Evolutionary conservation across 2,329 filamentous ascomycete species (phyloP).

Genomic region (Paraphaeosphaeria sporulosa): DNA sequence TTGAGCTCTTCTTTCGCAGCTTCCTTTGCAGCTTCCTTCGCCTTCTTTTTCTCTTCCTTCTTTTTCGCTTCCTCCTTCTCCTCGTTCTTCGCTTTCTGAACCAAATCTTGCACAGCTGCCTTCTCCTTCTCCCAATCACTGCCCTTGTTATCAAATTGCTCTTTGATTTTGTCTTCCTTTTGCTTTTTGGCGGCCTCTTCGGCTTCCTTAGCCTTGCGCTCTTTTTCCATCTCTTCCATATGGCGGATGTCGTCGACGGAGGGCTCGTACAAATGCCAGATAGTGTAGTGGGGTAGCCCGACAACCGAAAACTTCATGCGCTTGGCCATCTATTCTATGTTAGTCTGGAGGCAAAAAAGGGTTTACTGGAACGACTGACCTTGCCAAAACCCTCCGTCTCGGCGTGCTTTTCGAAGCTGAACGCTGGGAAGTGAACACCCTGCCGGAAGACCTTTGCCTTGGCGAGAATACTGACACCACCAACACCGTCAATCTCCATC

Average conservation of each 20-base stretch:
- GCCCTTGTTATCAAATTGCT: slow-evolving; percentile 78
- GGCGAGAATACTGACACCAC: slow-evolving; percentile 94
- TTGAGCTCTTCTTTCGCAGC: slow-evolving; percentile 70
- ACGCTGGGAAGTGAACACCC: slow-evolving; percentile 96
- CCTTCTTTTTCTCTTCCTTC: slow-evolving; percentile 43
- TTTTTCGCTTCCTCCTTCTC: slow-evolving; percentile 50
- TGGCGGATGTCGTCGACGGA: slow-evolving; percentile 96
- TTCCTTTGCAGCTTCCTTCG: slow-evolving; percentile 74
- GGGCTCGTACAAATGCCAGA: slow-evolving; percentile 99
- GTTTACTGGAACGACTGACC: slow-evolving; percentile 61
- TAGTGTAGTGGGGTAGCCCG: slow-evolving; percentile 95
- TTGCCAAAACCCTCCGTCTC: slow-evolving; percentile 99
- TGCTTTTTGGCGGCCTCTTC: slow-evolving; percentile 80
- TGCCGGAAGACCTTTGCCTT: slow-evolving; percentile 95
- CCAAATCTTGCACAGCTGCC: slow-evolving; percentile 74
- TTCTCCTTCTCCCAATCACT: slow-evolving; percentile 92
- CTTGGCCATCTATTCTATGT: slow-evolving; percentile 82
- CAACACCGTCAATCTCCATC: slow-evolving; percentile 98
- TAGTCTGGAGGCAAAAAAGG: slow-evolving; percentile 24
- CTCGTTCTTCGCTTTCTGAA: slow-evolving; percentile 61
- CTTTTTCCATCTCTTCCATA: slow-evolving; percentile 98
- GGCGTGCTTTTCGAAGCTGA: slow-evolving; percentile 98
- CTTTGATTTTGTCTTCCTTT: slow-evolving; percentile 78
- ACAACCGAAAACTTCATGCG: slow-evolving; percentile 96
- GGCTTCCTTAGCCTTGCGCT: slow-evolving; percentile 78